Evolutionary conservation across 371 early-diverging fungal species (phyloP).

Genomic region (Mucor circinelloides): DNA sequence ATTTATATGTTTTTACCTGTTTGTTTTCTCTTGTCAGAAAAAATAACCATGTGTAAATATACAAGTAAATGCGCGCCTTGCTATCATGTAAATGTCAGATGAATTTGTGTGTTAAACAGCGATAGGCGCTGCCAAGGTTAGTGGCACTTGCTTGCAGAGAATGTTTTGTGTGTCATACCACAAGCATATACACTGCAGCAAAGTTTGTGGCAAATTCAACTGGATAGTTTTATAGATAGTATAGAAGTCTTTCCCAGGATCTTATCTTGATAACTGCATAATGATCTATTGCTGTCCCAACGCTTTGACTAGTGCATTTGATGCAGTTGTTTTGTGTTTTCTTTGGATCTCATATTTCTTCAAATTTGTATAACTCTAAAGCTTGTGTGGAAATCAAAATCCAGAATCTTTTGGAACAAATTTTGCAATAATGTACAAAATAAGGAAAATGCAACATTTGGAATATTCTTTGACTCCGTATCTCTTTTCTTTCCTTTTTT

Average conservation of each 20-base stretch:
- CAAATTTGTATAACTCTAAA: background rate
- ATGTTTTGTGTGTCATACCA: background rate
- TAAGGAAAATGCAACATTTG: background rate
- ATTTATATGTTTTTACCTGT: background rate
- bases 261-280: background rate
- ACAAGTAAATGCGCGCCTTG: background rate
- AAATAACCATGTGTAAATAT: background rate
- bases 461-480: background rate
- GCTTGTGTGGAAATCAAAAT: background rate
- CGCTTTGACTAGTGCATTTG: background rate
- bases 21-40: background rate
- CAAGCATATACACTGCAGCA: background rate
- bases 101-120: background rate
- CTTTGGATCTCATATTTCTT: background rate
- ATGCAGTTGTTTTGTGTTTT: background rate
- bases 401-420: background rate
- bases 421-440: background rate
- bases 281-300: background rate
- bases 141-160: background rate
- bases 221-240: background rate
- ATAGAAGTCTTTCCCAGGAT: background rate
- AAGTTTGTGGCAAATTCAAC: background rate
- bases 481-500: background rate
- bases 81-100: background rate
- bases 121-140: background rate